phyloP scores from a whole-genome alignment of 306 rosid genomes.

The Gastrolobium villosum region DNA sequence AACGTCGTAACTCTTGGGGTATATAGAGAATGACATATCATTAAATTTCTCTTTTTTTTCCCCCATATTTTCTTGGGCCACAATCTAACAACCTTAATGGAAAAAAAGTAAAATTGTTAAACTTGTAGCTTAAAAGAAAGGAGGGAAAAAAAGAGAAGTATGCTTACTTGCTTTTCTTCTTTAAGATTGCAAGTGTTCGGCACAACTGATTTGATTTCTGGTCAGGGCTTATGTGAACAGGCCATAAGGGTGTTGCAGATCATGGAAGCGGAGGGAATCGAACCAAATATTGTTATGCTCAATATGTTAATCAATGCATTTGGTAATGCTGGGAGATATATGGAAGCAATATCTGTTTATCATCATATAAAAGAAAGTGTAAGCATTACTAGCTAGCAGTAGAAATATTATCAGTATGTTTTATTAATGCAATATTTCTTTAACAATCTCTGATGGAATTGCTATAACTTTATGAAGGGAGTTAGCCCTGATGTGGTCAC shows the following conservation, averaged over 20 bases:
- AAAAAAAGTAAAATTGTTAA: neutral
- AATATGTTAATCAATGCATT: slow-evolving; percentile 85
- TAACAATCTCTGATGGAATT: slow-evolving; percentile 40
- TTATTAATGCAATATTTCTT: slow-evolving; percentile 14
- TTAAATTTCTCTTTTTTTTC: too few species aligned
- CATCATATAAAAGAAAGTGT: slow-evolving; percentile 79
- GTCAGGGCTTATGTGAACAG: slow-evolving; percentile 75
- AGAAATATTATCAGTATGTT: slow-evolving; percentile 13
- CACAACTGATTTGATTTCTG: slow-evolving; percentile 12
- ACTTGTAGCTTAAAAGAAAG: slow-evolving; percentile 14
- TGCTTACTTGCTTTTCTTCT: slow-evolving; percentile 23
- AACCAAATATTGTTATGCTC: slow-evolving; percentile 77
- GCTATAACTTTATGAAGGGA: slow-evolving; percentile 64
- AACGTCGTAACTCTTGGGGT: neutral
- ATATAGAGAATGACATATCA: too few species aligned
- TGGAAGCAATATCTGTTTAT: slow-evolving; percentile 75
- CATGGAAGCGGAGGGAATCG: slow-evolving; percentile 83
- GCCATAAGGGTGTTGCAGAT: slow-evolving; percentile 79
- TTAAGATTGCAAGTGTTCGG: slow-evolving; percentile 1
- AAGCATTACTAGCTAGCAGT: slow-evolving; percentile 41
- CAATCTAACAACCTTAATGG: too few species aligned
- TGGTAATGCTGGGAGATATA: slow-evolving; percentile 68
- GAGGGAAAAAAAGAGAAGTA: neutral
- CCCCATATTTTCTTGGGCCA: too few species aligned
- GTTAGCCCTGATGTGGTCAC: slow-evolving; percentile 79